Base-by-base conservation (phyloP, 345 rosid genomes). In the Citrus hindsii region DNA sequence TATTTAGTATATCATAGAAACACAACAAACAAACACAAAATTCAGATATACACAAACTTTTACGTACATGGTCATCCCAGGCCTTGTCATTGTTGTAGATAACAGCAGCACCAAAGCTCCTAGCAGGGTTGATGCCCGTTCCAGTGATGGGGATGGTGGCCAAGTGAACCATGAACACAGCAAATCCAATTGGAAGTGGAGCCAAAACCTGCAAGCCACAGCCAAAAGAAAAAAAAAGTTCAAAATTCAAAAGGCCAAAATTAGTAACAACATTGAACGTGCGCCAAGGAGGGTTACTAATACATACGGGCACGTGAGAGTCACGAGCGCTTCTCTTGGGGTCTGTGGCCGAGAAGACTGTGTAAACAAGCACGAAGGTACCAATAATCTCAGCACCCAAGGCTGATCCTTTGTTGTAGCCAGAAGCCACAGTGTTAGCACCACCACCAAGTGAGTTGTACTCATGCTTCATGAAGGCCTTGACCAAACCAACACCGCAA, bases 251-350 rank as follows among this genome's bases (percentile, higher is more conserved):
- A 4, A 30, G 28, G 16, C 19, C 35, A 21, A 60, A 60, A 22
- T 48, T 3, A 12, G 24, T 12, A 42, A 73, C 42, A 22, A 30
- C 9, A 8, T 1, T 60, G 6, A 32, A 72, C 30, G 9, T 30
- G 28, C 22, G 51, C 22, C 0, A 5, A 35, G 32, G 9, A 46
- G 32, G 40, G 12, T 2, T 35, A 35, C 38, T 24, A 9, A 0
- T 6, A 77, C 93, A 9, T 82, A 92, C 98, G 71, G 97, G 97
- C 65, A 93, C 84, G 61, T 93, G 97, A 18, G 98, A 93, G 86
- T 93, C 98, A 67, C 97, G 94, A 2, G 98, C 97, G 69, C 82
- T 90, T 65, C 98, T 88, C 84, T 93, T 93, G 19, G 98, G 98
- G 85, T 93, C 97, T 67, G 97, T 92, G 62, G 98, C 97, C 24